Conservation (phyloP, 2,329 filamentous ascomycete species). For the Pyrenophora teres region DNA sequence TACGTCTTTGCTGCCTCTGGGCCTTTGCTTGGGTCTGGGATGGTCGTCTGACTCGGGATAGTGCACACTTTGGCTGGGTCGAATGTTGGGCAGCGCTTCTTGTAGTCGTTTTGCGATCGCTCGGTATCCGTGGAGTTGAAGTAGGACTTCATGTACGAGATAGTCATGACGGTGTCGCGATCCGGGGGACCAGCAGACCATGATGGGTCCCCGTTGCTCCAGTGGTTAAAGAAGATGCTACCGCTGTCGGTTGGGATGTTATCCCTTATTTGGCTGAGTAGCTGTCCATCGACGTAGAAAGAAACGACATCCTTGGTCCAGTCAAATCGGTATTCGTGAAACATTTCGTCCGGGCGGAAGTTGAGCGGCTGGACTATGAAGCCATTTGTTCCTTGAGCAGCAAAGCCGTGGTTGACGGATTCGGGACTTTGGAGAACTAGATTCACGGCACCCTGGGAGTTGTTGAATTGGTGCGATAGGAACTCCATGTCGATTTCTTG, state of each 20-base stretch:
- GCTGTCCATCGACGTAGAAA: conserved; percentile 70
- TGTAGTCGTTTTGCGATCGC: conserved; percentile 37
- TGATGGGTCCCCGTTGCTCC: conserved; percentile 73
- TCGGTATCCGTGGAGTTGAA: conserved; percentile 68
- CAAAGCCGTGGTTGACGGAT: conserved; percentile 63
- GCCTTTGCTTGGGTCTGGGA: conserved; percentile 35
- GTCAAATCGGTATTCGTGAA: conserved; percentile 82
- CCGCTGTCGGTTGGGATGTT: conserved; percentile 66
- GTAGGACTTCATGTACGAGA: conserved; percentile 76
- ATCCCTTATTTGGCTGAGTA: conserved; percentile 61
- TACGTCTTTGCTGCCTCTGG: conserved; percentile 40
- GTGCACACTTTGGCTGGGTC: conserved; percentile 39
- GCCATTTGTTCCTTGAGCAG: conserved; percentile 64
- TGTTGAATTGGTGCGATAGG: conserved; percentile 68
- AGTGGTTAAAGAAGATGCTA: conserved; percentile 72
- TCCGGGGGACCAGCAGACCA: conserved; percentile 75
- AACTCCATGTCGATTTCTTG: conserved; percentile 85
- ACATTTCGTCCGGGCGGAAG: conserved; percentile 68
- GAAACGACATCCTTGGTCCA: conserved; percentile 66
- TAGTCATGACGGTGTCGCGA: conserved; percentile 64
- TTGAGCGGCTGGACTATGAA: conserved; percentile 64
- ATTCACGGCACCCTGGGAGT: conserved; percentile 65
- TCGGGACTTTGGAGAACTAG: conserved; percentile 73
- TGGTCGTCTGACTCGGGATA: conserved; percentile 39
- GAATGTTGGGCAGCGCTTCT: conserved; percentile 36